A percentile compares a stretch with the other conserved stretches of the same genome.
Conservation (phyloP, 2,329 filamentous ascomycete species). For the Anthostomella pinea region DNA sequence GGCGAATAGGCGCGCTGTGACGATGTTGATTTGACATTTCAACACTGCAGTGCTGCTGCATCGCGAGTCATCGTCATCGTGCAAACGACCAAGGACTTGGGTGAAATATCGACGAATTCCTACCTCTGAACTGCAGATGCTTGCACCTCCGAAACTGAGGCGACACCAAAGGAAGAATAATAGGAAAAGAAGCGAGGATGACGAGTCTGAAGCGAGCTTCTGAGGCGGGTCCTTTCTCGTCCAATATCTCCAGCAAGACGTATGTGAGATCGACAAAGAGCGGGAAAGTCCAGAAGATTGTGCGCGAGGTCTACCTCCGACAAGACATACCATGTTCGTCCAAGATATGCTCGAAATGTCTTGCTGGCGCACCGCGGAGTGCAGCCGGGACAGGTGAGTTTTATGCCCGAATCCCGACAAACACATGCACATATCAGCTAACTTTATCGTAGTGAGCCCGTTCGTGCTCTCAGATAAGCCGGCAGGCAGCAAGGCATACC, state of each 20-base stretch:
- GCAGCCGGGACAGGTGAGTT: constrained; percentile 70
- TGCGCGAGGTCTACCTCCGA: constrained; percentile 91
- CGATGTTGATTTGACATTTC: constrained; percentile 19
- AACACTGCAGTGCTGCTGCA: constrained; percentile 8
- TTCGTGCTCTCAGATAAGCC: constrained; percentile 89
- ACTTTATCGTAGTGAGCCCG: constrained; percentile 57
- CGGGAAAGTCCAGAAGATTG: constrained; percentile 98
- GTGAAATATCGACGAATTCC: background rate
- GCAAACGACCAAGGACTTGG: background rate
- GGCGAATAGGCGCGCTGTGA: too few species aligned
- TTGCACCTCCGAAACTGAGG: background rate
- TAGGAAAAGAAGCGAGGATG: constrained; percentile 42
- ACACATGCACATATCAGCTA: constrained; percentile 11
- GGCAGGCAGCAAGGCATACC: constrained; percentile 76
- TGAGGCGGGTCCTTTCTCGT: constrained; percentile 51
- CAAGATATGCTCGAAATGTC: constrained; percentile 75
- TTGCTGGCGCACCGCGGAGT: constrained; percentile 71
- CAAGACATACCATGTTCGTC: constrained; percentile 98
- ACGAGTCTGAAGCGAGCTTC: constrained; percentile 62
- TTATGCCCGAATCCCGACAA: background rate
- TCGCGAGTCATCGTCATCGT: background rate
- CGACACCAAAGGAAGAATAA: constrained; percentile 4
- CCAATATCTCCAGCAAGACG: constrained; percentile 89
- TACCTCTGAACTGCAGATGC: too few species aligned
- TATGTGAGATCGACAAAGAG: constrained; percentile 93